Evolutionary conservation across 306 rosid species (phyloP), one percentile per base, ranked within the genome.

Genomic region (Erythrophleum fordii): DNA sequence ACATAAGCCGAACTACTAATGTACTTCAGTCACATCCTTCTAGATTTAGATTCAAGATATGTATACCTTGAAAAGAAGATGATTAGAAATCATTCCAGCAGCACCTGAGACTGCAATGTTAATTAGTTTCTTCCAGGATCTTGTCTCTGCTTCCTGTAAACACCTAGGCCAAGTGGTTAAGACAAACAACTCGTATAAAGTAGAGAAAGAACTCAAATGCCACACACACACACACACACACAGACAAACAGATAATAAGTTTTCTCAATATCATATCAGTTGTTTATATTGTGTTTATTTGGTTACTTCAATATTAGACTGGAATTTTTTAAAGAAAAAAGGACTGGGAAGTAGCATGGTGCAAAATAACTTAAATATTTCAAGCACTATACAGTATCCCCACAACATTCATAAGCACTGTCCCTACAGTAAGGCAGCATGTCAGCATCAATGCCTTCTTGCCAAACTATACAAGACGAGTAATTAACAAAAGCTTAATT

Each of bases 61-160:
- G 48, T 89, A 17, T 11, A 93, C 99, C 90, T 95, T 93, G 89
- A 95, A 95, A 66, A 95, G 97, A 39, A 95, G 93, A 82, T 95
- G 99, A 83, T 95, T 95, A 37, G 98, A 83, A 82, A 95, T 95
- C 99, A 95, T 95, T 66, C 99, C 99, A 51, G 99, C 99, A 75
- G 99, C 99, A 77, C 98, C 99, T 37, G 99, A 95, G 85, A 95
- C 98, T 25, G 98, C 89, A 86, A 95, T 70, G 73, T 88, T 95
- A 37, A 95, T 93, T 60, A 93, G 42, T 73, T 90, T 95, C 91
- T 93, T 95, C 99, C 99, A 95, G 46, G 94, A 81, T 72, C 83
- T 87, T 56, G 99, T 95, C 90, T 95, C 97, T 85, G 89, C 93
- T 76, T 95, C 99, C 99, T 93, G 89, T 65, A 82, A 83, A 72